Evolutionary conservation across 768 basidiomycete genomes (phyloP).

Genomic region (Termitomyces sp.): DNA sequence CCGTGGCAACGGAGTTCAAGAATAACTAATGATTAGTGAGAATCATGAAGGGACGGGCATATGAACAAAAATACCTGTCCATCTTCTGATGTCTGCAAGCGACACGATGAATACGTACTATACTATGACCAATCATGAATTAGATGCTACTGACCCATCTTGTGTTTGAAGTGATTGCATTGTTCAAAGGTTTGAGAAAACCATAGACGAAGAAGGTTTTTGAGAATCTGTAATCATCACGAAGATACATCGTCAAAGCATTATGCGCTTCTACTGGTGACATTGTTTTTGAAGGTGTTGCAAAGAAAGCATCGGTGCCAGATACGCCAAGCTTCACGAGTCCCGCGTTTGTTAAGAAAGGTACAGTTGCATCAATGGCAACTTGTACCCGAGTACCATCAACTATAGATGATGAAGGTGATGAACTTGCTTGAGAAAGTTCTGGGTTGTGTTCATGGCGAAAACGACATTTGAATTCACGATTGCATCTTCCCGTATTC

Average conservation of each 20-base stretch:
- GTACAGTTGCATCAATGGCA: slow-evolving; percentile 28
- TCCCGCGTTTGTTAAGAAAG: slow-evolving; percentile 44
- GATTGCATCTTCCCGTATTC: slow-evolving; percentile 42
- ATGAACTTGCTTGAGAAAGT: background rate
- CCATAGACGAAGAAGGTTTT: slow-evolving; percentile 40
- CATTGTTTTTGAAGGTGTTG: slow-evolving; percentile 26
- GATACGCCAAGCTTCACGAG: slow-evolving; percentile 39
- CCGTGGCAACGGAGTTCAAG: slow-evolving; percentile 33
- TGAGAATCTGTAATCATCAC: slow-evolving; percentile 41
- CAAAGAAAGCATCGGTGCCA: slow-evolving; percentile 42
- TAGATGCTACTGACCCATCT: slow-evolving; percentile 35
- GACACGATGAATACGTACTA: background rate
- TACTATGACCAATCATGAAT: background rate
- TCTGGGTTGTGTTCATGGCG: slow-evolving; percentile 28
- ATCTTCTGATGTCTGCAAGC: slow-evolving; percentile 40
- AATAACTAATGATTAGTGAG: slow-evolving; percentile 26
- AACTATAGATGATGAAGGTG: background rate
- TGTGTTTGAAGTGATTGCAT: slow-evolving; percentile 33
- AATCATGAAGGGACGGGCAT: background rate
- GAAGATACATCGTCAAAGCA: slow-evolving; percentile 38
- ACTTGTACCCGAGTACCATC: slow-evolving; percentile 6
- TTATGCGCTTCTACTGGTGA: slow-evolving; percentile 49
- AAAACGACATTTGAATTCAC: slow-evolving; percentile 43
- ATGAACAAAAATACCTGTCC: slow-evolving; percentile 39
- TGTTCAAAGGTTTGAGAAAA: slow-evolving; percentile 37